Evolutionary conservation across 352 stramenopile genomes (phyloP).

Genomic region (Globisporangium perplexum): DNA sequence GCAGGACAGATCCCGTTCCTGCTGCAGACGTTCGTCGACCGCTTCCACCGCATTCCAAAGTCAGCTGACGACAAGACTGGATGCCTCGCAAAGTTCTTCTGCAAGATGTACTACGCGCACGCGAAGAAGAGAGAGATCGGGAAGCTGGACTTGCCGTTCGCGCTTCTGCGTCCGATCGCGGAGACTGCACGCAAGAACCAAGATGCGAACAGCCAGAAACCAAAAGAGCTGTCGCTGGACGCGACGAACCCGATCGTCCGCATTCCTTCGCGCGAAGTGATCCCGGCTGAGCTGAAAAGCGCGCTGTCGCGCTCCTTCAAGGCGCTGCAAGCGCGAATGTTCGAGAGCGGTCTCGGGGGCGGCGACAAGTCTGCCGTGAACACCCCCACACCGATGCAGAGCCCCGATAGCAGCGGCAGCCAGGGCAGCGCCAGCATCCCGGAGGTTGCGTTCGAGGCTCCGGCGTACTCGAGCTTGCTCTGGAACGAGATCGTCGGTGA

Average conservation of each 20-base stretch:
- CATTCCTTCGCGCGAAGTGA: conserved; percentile 66
- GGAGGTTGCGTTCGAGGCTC: conserved; percentile 38
- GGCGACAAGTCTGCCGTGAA: conserved; percentile 34
- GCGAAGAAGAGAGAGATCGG: conserved; percentile 80
- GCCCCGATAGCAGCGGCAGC: conserved; percentile 38
- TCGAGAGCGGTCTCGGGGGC: conserved; percentile 36
- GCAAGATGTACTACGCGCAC: conserved; percentile 79
- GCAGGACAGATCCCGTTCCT: conserved; percentile 77
- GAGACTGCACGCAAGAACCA: conserved; percentile 81
- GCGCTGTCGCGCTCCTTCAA: conserved; percentile 71
- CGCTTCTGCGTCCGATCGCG: conserved; percentile 65
- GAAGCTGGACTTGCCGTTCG: conserved; percentile 68
- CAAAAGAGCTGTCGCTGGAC: conserved; percentile 70
- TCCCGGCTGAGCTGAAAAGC: conserved; percentile 66
- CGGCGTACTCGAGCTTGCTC: conserved; percentile 47
- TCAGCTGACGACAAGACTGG: conserved; percentile 66
- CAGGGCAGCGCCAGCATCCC: conserved; percentile 25
- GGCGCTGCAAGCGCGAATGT: conserved; percentile 58
- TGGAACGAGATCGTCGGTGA: conserved; percentile 73
- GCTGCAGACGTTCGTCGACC: conserved; percentile 79
- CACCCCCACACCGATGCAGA: conserved; percentile 51
- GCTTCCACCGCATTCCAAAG: conserved; percentile 65
- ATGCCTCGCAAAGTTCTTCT: conserved; percentile 77
- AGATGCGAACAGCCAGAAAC: conserved; percentile 57
- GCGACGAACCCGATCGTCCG: conserved; percentile 68